Conservation (phyloP, 352 stramenopile genomes). For the Globisporangium uncinulatum region DNA sequence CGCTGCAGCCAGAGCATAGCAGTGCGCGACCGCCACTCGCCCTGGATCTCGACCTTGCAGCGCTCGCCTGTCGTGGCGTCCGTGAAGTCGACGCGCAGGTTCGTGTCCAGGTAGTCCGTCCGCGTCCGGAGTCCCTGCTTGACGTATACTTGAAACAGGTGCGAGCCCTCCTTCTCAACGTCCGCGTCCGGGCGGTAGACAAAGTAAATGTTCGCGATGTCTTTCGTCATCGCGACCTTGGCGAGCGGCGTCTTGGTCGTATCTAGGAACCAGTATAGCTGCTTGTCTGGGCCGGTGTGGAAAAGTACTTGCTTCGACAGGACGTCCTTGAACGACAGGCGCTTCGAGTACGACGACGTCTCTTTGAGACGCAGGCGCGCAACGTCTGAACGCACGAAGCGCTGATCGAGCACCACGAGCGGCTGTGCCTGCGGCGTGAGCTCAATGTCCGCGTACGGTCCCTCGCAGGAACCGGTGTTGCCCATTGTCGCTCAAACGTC, state of each 20-base stretch:
- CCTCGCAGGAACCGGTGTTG: slow-evolving; percentile 6
- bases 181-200: slow-evolving; percentile 1
- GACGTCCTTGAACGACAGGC: slow-evolving; percentile 3
- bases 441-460: slow-evolving; percentile 2
- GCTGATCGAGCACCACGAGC: slow-evolving; percentile 7
- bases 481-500: background rate
- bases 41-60: slow-evolving; percentile 4
- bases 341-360: slow-evolving; percentile 5
- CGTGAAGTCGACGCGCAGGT: slow-evolving; percentile 8
- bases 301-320: slow-evolving; percentile 1
- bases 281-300: background rate
- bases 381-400: slow-evolving; percentile 3
- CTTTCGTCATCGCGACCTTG: background rate
- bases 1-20: slow-evolving; percentile 7
- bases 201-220: slow-evolving; percentile 6
- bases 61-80: slow-evolving; percentile 6
- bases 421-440: background rate
- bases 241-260: background rate
- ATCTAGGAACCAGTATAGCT: slow-evolving; percentile 2
- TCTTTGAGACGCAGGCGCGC: slow-evolving; percentile 1
- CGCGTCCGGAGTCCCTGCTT: background rate
- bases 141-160: slow-evolving; percentile 10
- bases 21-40: slow-evolving; percentile 5
- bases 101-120: slow-evolving; percentile 3
- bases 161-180: background rate